Conservation (phyloP, 2,329 filamentous ascomycete genomes). For the Verticillium dahliae region DNA sequence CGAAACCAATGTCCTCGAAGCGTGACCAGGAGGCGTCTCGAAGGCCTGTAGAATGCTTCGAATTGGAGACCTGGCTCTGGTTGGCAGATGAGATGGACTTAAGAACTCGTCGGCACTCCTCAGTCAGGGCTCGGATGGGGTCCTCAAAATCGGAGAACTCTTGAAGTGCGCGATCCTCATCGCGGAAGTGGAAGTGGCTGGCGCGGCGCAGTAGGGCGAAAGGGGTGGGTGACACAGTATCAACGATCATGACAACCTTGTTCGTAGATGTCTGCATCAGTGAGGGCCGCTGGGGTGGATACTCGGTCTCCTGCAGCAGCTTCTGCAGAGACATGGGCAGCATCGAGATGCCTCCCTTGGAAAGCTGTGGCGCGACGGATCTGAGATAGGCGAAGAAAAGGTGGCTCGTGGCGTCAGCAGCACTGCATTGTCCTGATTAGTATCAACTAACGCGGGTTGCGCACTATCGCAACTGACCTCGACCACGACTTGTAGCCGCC, state of each 20-base stretch:
- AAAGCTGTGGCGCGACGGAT: conserved; percentile 76
- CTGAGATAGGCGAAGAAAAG: conserved; percentile 96
- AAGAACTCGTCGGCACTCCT: conserved; percentile 88
- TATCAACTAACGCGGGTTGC: neutral
- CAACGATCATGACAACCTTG: conserved; percentile 94
- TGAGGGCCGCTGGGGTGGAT: conserved; percentile 73
- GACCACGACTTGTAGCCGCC: conserved; percentile 88
- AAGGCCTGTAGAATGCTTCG: conserved; percentile 65
- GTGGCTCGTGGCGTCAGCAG: conserved; percentile 92
- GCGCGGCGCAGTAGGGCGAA: conserved; percentile 85
- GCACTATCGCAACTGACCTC: conserved; percentile 45
- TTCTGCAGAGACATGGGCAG: conserved; percentile 89
- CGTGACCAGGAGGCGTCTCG: conserved; percentile 91
- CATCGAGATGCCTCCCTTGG: conserved; percentile 71
- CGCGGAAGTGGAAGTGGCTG: conserved; percentile 92
- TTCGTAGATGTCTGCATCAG: conserved; percentile 76
- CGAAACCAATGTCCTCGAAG: conserved; percentile 92
- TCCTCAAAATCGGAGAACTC: conserved; percentile 86
- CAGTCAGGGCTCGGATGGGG: conserved; percentile 78
- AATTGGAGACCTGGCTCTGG: conserved; percentile 68
- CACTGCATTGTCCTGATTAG: conserved; percentile 44
- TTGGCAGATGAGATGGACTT: conserved; percentile 84
- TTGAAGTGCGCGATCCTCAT: conserved; percentile 77
- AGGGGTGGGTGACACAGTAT: conserved; percentile 88
- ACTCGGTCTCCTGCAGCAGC: conserved; percentile 85